Base-by-base conservation (phyloP, 352 stramenopile species). In the Globisporangium carolinianum region DNA sequence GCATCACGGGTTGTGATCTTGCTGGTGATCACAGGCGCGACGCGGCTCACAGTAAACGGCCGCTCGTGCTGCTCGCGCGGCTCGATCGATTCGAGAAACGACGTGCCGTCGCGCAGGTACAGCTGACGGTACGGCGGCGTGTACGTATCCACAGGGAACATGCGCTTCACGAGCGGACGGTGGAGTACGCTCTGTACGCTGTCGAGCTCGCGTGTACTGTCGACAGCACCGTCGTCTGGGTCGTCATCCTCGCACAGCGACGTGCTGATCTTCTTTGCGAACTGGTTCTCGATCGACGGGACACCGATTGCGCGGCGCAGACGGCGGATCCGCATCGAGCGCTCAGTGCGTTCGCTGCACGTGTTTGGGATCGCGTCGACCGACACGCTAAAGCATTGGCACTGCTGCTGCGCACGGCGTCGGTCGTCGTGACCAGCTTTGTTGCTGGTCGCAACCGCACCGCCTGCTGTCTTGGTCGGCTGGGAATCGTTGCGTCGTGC, bases 61-160 rank as follows among this genome's bases (percentile, higher is more conserved):
- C 53, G 41, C 3, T 50, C 53, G n/a, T 32, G 43, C 11, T 51
- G 41, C 24, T 63, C 45, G 47, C 55, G 57, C 38, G 71, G 67
- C 45, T 83, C 66, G 51, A 83, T 83, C 2, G 69, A 72, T 55
- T 87, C 76, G 24, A 86, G 60, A 35, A 81, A 65, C 11, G 81
- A 72, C 14, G 49, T 62, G 14, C 62, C 69, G 17, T 72, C 66
- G 6, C 69, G 60, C 18, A 69, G 51, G 58, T 69, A 65, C 54
- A 86, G 58, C 49, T 57, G 61, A 38, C 78, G 72, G 49, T 85
- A 83, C 14, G 72, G 72, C 5, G 70, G 68, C 12, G 68, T 55
- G 36, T 47, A 63, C 36, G 54, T 37, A 37, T 49, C 37, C 0
- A 1, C 8, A 41, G 61, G 47, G 57, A 81, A 14, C 55, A 81